Evolutionary conservation across 179 eudicot genomes (phyloP).

Genomic region (Beta macrorhiza): DNA sequence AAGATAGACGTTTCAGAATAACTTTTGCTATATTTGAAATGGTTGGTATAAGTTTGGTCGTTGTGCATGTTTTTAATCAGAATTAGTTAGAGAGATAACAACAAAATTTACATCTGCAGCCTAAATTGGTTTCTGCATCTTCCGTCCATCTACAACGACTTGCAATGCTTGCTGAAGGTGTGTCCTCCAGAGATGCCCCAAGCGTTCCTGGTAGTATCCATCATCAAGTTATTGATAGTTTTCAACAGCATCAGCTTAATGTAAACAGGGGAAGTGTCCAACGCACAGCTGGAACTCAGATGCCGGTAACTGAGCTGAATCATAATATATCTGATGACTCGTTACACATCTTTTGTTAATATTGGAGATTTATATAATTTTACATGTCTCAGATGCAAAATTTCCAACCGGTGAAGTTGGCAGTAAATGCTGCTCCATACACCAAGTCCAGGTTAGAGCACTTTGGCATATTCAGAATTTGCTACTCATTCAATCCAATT

Average conservation of each 20-base stretch:
- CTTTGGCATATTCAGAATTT: background rate
- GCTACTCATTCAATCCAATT: no score
- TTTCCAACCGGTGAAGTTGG: constrained; percentile 16
- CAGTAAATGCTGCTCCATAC: constrained; percentile 12
- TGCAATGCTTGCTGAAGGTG: constrained; percentile 27
- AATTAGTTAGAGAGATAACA: background rate
- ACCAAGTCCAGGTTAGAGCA: constrained; percentile 31
- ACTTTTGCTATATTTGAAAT: no score
- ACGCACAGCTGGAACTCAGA: constrained; percentile 25
- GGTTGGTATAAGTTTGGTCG: background rate
- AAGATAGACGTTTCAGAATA: no score
- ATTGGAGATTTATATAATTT: background rate
- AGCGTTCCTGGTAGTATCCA: constrained; percentile 3
- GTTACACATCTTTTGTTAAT: background rate
- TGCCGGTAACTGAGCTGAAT: constrained; percentile 19
- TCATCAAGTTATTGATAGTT: constrained; percentile 13
- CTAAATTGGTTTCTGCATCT: constrained; percentile 1
- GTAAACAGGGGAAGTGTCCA: background rate
- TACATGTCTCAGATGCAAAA: constrained; percentile 29
- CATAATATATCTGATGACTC: no score
- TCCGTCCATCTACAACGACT: constrained; percentile 28
- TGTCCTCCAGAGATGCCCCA: constrained; percentile 7
- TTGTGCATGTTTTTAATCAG: background rate
- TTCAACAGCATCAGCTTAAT: background rate
- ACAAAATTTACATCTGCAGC: constrained; percentile 20